Percentiles rank a stretch among this genome's conserved stretches.
Conservation (phyloP, 257 asterid genomes). For the Apocynum venetum region DNA sequence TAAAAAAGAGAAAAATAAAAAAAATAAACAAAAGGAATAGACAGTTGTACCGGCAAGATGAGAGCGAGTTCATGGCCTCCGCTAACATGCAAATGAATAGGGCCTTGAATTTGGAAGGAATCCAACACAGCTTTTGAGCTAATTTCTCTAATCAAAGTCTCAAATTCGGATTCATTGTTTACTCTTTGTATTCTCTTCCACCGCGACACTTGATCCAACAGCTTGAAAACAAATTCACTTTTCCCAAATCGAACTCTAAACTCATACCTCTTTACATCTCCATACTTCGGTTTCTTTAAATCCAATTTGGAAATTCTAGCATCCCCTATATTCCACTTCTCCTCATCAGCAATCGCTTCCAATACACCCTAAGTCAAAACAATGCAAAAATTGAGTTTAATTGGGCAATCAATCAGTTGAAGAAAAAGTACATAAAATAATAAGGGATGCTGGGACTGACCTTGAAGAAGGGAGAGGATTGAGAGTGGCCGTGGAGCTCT, state of each 20-base stretch:
- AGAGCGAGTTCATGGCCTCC: conserved; percentile 54
- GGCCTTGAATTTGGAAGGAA: conserved; percentile 59
- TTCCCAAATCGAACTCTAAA: conserved; percentile 48
- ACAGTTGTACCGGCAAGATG: conserved; percentile 50
- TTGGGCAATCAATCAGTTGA: neutral
- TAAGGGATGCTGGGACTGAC: neutral
- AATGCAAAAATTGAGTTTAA: conserved; percentile 1
- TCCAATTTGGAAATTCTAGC: conserved; percentile 53
- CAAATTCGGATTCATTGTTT: conserved; percentile 31
- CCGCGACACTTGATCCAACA: conserved; percentile 48
- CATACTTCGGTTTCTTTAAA: conserved; percentile 39
- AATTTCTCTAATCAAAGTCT: conserved; percentile 41
- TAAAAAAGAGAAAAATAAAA: neutral
- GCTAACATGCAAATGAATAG: conserved; percentile 49
- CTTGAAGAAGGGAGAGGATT: conserved; percentile 11
- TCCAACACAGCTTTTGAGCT: conserved; percentile 43
- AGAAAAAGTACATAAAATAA: neutral
- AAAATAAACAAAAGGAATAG: neutral
- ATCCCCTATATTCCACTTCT: conserved; percentile 61
- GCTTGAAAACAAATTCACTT: conserved; percentile 42
- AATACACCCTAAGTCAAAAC: conserved; percentile 38
- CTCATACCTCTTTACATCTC: conserved; percentile 39
- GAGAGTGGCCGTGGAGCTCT: conserved; percentile 3
- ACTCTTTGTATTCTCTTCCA: conserved; percentile 45
- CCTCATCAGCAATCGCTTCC: conserved; percentile 47